A percentile compares a stretch with the other conserved stretches of the same genome.
Evolutionary conservation across 768 basidiomycete genomes (phyloP).

Genomic region (Lactarius quietus): DNA sequence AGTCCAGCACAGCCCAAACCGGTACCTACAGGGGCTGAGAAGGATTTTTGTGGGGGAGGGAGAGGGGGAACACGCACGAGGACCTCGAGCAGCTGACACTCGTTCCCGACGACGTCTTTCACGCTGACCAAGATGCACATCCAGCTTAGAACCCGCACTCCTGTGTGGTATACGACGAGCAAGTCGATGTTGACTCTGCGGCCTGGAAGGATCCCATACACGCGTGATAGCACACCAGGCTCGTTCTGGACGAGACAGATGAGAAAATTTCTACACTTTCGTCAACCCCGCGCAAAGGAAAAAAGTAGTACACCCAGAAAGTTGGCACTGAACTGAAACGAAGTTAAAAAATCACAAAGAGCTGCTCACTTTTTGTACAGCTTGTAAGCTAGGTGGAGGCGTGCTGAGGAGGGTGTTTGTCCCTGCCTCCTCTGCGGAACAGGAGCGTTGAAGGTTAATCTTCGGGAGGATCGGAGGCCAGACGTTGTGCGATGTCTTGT

Average conservation of each 20-base stretch:
- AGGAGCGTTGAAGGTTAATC: constrained; percentile 77
- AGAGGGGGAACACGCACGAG: constrained; percentile 59
- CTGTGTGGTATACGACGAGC: constrained; percentile 95
- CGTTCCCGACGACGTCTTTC: constrained; percentile 98
- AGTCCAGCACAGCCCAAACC: too few species aligned
- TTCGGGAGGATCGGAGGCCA: constrained; percentile 85
- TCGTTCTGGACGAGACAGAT: too few species aligned
- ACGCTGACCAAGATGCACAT: constrained; percentile 98
- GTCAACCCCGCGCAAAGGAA: too few species aligned
- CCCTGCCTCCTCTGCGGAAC: constrained; percentile 94
- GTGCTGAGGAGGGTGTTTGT: constrained; percentile 98
- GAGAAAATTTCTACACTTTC: too few species aligned
- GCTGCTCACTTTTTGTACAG: constrained; percentile 92
- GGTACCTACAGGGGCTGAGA: constrained; percentile 48
- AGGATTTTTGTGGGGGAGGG: neutral
- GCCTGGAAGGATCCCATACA: constrained; percentile 95
- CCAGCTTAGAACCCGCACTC: constrained; percentile 91
- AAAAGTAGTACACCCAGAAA: too few species aligned
- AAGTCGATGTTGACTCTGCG: constrained; percentile 99
- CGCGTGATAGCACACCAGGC: constrained; percentile 97
- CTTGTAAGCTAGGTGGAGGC: constrained; percentile 82
- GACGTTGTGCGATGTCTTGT: constrained; percentile 68
- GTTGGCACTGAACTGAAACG: too few species aligned
- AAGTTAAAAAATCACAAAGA: too few species aligned
- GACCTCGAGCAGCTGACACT: constrained; percentile 91